A percentile compares a stretch with the other conserved stretches of the same genome.
Conservation (phyloP, 768 basidiomycete species). For the Pleurotus cornucopiae region DNA sequence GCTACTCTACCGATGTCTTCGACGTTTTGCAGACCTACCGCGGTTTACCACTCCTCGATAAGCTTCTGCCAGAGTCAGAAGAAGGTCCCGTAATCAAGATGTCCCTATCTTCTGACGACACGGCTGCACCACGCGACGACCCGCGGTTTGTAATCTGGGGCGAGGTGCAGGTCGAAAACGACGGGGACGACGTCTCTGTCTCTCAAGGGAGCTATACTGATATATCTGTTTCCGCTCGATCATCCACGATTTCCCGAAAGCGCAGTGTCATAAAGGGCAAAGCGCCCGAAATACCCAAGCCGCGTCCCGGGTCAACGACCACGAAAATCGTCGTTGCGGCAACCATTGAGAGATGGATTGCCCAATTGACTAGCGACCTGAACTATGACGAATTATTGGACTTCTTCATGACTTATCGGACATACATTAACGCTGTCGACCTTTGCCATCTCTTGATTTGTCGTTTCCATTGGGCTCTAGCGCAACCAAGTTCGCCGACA, state of each 20-base stretch:
- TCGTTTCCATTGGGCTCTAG: constrained; percentile 87
- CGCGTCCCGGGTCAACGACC: constrained; percentile 21
- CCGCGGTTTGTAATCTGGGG: constrained; percentile 94
- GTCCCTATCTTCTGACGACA: constrained; percentile 61
- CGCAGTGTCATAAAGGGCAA: constrained; percentile 26
- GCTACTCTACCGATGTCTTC: constrained; percentile 73
- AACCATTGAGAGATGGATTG: constrained; percentile 91
- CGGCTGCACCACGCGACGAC: constrained; percentile 76
- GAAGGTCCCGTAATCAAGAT: constrained; percentile 71
- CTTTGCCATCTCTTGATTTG: constrained; percentile 79
- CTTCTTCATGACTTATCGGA: constrained; percentile 90
- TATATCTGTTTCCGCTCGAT: constrained; percentile 30
- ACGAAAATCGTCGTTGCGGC: constrained; percentile 74
- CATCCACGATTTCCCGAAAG: constrained; percentile 33
- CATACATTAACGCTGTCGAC: constrained; percentile 76
- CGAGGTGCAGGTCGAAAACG: constrained; percentile 36
- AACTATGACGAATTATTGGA: constrained; percentile 84
- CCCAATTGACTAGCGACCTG: constrained; percentile 82
- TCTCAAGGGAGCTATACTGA: constrained; percentile 35
- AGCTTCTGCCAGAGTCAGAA: constrained; percentile 48
- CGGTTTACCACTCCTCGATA: constrained; percentile 71
- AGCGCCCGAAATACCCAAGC: constrained; percentile 23
- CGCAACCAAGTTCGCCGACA: constrained; percentile 38
- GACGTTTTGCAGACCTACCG: constrained; percentile 79
- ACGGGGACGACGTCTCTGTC: constrained; percentile 31